These are phyloP conservation scores for Pythium utonaiense DNA, from an alignment of 352 stramenopile species.

Conservation along the genomic window DNA sequence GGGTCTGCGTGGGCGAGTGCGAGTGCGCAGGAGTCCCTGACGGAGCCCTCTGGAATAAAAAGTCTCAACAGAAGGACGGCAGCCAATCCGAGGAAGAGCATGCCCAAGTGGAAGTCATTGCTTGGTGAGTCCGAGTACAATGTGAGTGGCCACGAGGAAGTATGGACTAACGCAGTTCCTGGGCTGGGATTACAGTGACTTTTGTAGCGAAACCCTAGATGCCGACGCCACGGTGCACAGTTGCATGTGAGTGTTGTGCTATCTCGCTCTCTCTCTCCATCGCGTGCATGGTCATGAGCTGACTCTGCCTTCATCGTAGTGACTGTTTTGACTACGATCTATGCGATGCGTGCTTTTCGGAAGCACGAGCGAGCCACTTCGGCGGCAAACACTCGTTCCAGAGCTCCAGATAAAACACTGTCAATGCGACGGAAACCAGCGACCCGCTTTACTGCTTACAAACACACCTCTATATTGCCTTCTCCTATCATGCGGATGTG, in stretches of 20 bases:
- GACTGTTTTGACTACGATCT: slow-evolving; percentile 79
- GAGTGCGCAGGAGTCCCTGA: slow-evolving; percentile 44
- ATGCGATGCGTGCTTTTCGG: slow-evolving; percentile 40
- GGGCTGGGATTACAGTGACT: slow-evolving; percentile 10
- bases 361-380: slow-evolving; percentile 18
- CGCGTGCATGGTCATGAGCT: neutral
- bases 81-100: slow-evolving; percentile 28
- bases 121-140: slow-evolving; percentile 40
- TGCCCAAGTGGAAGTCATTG: slow-evolving; percentile 33
- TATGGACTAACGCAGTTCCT: neutral
- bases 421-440: neutral
- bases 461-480: neutral
- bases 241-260: slow-evolving; percentile 9
- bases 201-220: slow-evolving; percentile 8
- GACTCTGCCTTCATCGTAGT: slow-evolving; percentile 22
- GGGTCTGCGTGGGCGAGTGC: slow-evolving; percentile 45
- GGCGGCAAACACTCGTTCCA: slow-evolving; percentile 20
- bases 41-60: slow-evolving; percentile 11
- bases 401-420: slow-evolving; percentile 9
- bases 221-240: neutral
- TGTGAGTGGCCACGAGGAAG: neutral
- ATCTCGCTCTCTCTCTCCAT: no score
- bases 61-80: slow-evolving; percentile 14
- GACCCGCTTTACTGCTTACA: neutral
- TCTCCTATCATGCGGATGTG: slow-evolving; percentile 50